Evolutionary conservation across 2,329 filamentous ascomycete species (phyloP), one percentile per base, ranked within the genome.

Genomic region (Pseudocercospora fuligena): DNA sequence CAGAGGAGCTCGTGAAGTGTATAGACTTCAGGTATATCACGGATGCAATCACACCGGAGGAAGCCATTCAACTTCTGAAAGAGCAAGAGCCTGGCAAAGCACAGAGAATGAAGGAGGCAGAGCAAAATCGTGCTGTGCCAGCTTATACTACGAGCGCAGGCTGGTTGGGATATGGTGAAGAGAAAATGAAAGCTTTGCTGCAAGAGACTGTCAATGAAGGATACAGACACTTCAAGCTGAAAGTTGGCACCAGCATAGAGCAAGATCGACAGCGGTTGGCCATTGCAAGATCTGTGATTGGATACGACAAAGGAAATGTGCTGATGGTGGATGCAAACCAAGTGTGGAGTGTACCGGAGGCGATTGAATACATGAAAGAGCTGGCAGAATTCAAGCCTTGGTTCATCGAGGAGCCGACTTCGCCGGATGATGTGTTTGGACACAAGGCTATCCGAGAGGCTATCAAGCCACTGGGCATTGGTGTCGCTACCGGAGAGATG

Each of bases 1-100:
- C 93, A 0, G 91, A 95, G 80, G 90, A 97, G 82, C 88, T 96
- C 60, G 93, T 97, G 60, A 82, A 85, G 66, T 94, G 93, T 82
- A 94, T 97, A 77, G 94, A 97, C 81, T 97, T 97, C 83, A 87
- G 93, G 59, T 97, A 97, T 81, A 96, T 97, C 79, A 95, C 92
- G 25, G 93, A 97, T 80, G 93, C 92, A n/a, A 85, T 97, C 71
- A 97, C 93, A 0, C 92, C 92, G 0, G 90, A 92, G 47, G 93
- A 97, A 79, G 93, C 93, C 0, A 78, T 97, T 43, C 84, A 83
- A 23, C 83, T 97, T 76, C 83, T 97, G 53, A 86, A 85, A 73
- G 86, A 87, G 75, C 81, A 86, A 23, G 89, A 92, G 79, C 72
- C 79, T 1, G 89, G 88, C 46, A 97, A 97, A 83, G 83, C 85